A percentile compares a stretch with the other conserved stretches of the same genome.
Conservation (phyloP, 2,329 filamentous ascomycete genomes). For the Aureobasidium melanogenum region DNA sequence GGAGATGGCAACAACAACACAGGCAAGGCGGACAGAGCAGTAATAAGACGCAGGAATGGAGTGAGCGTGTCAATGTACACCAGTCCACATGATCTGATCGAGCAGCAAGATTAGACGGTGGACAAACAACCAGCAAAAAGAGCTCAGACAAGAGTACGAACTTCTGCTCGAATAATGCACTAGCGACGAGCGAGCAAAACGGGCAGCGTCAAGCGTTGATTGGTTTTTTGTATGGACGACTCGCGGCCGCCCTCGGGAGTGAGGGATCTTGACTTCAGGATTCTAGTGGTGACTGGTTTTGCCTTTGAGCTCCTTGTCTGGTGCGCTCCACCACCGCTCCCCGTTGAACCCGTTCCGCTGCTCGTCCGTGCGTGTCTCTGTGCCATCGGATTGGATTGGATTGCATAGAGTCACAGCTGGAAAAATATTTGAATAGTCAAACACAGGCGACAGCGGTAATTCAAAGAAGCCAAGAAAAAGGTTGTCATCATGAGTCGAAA, state of each 20-base stretch:
- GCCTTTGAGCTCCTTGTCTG: neutral
- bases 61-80: neutral
- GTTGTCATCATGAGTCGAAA: conserved; percentile 2
- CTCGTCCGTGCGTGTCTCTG: conserved; percentile 5
- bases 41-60: conserved; percentile 6
- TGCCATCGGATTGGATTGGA: neutral
- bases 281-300: neutral
- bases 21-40: conserved; percentile 7
- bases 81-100: neutral
- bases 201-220: conserved; percentile 6
- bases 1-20: neutral
- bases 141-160: conserved; percentile 5
- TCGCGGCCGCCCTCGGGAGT: conserved; percentile 1
- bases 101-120: neutral
- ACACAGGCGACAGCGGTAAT: neutral
- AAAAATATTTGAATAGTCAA: neutral
- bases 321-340: conserved; percentile 2
- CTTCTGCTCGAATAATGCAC: neutral
- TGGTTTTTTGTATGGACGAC: conserved; percentile 1
- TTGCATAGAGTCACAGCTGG: neutral
- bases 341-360: conserved; percentile 2
- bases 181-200: conserved; percentile 1
- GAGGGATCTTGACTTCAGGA: conserved; percentile 5
- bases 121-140: neutral
- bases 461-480: neutral